phyloP scores from a whole-genome alignment of 805 yeast species.

The Scheffersomyces stipitis region DNA sequence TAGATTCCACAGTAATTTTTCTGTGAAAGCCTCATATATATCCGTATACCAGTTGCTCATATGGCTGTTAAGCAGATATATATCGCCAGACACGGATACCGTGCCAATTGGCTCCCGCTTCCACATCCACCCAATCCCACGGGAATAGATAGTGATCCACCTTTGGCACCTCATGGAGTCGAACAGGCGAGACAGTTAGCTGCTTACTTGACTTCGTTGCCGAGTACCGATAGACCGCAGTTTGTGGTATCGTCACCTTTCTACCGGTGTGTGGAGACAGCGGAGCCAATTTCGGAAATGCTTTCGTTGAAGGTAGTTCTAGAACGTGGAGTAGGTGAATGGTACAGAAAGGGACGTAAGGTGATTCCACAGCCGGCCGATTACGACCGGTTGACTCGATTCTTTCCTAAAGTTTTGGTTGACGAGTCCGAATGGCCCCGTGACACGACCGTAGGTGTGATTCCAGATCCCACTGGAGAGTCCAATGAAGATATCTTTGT shows the following conservation, averaged over 20 bases:
- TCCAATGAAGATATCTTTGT: constrained; percentile 64
- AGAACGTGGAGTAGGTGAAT: constrained; percentile 89
- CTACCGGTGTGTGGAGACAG: constrained; percentile 85
- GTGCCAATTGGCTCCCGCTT: constrained; percentile 77
- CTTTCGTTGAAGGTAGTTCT: constrained; percentile 59
- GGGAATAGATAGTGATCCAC: constrained; percentile 87
- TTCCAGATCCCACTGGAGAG: constrained; percentile 74
- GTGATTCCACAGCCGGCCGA: constrained; percentile 71
- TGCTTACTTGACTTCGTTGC: constrained; percentile 44
- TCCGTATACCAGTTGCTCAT: no score
- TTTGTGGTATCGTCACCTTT: constrained; percentile 80
- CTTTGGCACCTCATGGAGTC: constrained; percentile 83
- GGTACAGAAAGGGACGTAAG: constrained; percentile 72
- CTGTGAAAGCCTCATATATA: no score
- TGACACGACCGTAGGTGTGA: constrained; percentile 54
- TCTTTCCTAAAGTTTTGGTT: constrained; percentile 46
- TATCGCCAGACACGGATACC: constrained; percentile 83
- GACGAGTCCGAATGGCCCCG: constrained; percentile 34
- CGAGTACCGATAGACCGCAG: constrained; percentile 60
- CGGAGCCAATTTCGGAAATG: constrained; percentile 62
- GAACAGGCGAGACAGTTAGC: constrained; percentile 85
- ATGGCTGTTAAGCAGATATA: constrained; percentile 57
- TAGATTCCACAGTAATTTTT: no score
- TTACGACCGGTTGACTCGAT: constrained; percentile 44
- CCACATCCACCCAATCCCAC: constrained; percentile 85